These are phyloP conservation scores for Arthrobotrys conoides DNA, from an alignment of 2,329 filamentous ascomycete species.

Conservation along the genomic window DNA sequence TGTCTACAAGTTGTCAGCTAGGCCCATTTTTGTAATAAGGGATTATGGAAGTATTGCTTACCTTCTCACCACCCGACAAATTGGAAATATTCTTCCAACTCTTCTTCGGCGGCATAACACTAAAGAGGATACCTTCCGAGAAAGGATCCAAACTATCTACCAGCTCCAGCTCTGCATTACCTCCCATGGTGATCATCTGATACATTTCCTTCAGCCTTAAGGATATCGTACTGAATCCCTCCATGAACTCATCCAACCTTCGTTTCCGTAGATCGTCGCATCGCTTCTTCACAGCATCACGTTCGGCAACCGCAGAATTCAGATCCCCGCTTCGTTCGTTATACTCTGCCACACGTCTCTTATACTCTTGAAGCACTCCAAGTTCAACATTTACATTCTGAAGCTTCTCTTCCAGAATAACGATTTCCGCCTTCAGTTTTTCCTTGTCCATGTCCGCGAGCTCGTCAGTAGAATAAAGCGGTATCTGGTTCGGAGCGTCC, in stretches of 20 bases:
- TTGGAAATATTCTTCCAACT: conserved; percentile 99
- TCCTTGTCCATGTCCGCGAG: conserved; percentile 77
- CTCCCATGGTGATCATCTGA: conserved; percentile 99
- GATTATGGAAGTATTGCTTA: neutral
- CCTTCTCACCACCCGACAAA: conserved; percentile 91
- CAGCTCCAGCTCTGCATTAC: conserved; percentile 96
- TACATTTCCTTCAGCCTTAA: conserved; percentile 99
- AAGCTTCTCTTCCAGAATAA: conserved; percentile 78
- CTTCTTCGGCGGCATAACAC: conserved; percentile 99
- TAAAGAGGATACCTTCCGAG: conserved; percentile 95
- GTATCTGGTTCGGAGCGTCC: conserved; percentile 72
- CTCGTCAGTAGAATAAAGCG: conserved; percentile 81
- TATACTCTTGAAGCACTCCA: conserved; percentile 88
- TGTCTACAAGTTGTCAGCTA: conserved; percentile 70
- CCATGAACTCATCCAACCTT: conserved; percentile 97
- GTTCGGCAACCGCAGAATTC: conserved; percentile 79
- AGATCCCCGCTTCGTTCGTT: conserved; percentile 86
- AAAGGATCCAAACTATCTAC: conserved; percentile 97
- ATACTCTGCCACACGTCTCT: conserved; percentile 86
- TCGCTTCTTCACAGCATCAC: conserved; percentile 90
- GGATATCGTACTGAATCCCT: conserved; percentile 94
- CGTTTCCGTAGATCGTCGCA: conserved; percentile 92
- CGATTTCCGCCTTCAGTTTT: conserved; percentile 75
- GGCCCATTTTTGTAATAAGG: neutral
- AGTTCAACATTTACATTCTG: conserved; percentile 90